Evolutionary conservation across 805 yeast species (phyloP), one percentile per base, ranked within the genome.

Genomic region (Torulaspora indica): DNA sequence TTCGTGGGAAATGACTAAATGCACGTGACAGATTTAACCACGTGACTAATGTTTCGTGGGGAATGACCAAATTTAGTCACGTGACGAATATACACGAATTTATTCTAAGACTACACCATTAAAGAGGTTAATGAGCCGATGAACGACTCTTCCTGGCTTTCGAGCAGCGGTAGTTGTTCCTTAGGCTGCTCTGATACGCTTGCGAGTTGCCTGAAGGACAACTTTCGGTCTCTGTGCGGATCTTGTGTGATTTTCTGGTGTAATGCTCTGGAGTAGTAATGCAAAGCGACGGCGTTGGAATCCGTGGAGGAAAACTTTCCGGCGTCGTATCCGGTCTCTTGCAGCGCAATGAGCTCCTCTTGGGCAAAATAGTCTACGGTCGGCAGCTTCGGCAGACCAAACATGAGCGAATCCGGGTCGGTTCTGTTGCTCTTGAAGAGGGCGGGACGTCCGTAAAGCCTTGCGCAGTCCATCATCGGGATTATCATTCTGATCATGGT

Each of bases 341-440:
- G 31, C 14, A 58, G 35, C 31, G 23, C 34, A 22, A 12, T 45
- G 23, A 56, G 28, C 38, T 56, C 61, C 32, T 56, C 51, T 17
- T 20, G 13, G 10, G 59, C 52, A 30, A 83, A 57, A 50, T 79
- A 79, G 52, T 77, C 74, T 20, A 77, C 77, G 42, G 71, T 75
- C n/a, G 93, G 93, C 53, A 84, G 71, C 35, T 76, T 76, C 3
- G 93, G 93, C 47, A 84, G 69, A 0, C 83, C 90, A 66, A 82
- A 85, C 45, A 82, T 68, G 55, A 84, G 60, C 0, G 86, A 79
- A 2, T 70, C 60, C 9, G 66, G 63, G 51, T 81, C 76, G 2
- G 58, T 57, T 60, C 79, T 78, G 43, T 74, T 73, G 24, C 81
- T 74, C 39, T 68, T 68, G 56, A 84, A 76, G 47, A 70, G 78